Evolutionary conservation across 495 filamentous ascomycete species (phyloP).

Genomic region (Talaromyces proteolyticus): DNA sequence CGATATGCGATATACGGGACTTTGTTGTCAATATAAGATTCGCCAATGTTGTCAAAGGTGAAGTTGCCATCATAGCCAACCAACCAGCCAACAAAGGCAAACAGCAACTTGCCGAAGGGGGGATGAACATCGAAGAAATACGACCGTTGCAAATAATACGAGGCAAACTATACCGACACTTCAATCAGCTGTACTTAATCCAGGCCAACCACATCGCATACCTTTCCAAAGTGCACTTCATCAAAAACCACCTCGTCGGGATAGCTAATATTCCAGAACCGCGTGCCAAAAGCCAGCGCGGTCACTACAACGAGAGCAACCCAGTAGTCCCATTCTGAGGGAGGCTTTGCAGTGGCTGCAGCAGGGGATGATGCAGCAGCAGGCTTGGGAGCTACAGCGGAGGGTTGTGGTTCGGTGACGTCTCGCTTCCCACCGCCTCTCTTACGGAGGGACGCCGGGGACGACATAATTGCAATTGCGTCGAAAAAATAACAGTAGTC

Average conservation of each 20-base stretch:
- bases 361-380: constrained; percentile 8
- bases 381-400: constrained; percentile 14
- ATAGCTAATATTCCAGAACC: constrained; percentile 92
- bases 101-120: constrained; percentile 71
- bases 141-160: constrained; percentile 93
- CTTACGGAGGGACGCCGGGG: constrained; percentile 44
- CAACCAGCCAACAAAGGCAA: constrained; percentile 92
- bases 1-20: constrained; percentile 96
- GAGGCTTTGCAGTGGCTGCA: constrained; percentile 13
- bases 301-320: constrained; percentile 75
- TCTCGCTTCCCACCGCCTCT: constrained; percentile 43
- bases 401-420: constrained; percentile 19
- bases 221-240: constrained; percentile 99
- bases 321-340: constrained; percentile 78
- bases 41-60: constrained; percentile 98
- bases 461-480: constrained; percentile 5
- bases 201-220: constrained; percentile 19
- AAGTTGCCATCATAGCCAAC: constrained; percentile 94
- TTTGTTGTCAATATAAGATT: constrained; percentile 95
- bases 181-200: constrained; percentile 1
- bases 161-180: constrained; percentile 68
- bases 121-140: constrained; percentile 99
- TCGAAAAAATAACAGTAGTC: not conserved
- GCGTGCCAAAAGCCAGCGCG: constrained; percentile 74
- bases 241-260: constrained; percentile 98